Conservation (phyloP, 208 protist species). For the Histomonas meleagridis region DNA sequence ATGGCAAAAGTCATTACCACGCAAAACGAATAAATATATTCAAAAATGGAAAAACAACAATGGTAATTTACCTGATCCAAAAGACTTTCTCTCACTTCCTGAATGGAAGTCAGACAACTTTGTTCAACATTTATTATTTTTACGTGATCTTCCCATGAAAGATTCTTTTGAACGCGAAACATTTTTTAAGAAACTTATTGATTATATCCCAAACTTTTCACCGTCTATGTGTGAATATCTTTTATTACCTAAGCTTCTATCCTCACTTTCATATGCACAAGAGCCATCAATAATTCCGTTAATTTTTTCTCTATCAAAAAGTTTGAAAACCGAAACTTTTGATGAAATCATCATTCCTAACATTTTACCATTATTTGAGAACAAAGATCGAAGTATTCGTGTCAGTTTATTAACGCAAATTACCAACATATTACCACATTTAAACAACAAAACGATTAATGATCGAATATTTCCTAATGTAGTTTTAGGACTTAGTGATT, state of each 20-base stretch:
- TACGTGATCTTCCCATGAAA: not conserved
- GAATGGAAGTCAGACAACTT: conserved; percentile 6
- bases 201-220: not conserved
- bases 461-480: not conserved
- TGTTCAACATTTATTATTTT: not conserved
- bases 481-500: not conserved
- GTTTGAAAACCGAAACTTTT: not conserved
- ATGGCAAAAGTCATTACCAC: not conserved
- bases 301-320: not conserved
- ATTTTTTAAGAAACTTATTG: conserved; percentile 3
- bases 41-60: not conserved
- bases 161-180: not conserved
- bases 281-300: not conserved
- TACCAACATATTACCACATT: not conserved
- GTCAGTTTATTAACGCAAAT: not conserved
- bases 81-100: not conserved
- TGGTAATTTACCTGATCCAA: not conserved
- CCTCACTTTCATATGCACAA: not conserved
- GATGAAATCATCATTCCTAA: not conserved
- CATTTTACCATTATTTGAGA: not conserved
- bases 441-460: not conserved
- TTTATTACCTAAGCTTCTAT: not conserved
- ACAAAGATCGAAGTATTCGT: not conserved
- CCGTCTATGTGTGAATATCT: not conserved
- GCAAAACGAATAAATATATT: not conserved